Evolutionary conservation across 441 rosid genomes (phyloP), one percentile per base, ranked within the genome.

Genomic region (Erodium moschatum): DNA sequence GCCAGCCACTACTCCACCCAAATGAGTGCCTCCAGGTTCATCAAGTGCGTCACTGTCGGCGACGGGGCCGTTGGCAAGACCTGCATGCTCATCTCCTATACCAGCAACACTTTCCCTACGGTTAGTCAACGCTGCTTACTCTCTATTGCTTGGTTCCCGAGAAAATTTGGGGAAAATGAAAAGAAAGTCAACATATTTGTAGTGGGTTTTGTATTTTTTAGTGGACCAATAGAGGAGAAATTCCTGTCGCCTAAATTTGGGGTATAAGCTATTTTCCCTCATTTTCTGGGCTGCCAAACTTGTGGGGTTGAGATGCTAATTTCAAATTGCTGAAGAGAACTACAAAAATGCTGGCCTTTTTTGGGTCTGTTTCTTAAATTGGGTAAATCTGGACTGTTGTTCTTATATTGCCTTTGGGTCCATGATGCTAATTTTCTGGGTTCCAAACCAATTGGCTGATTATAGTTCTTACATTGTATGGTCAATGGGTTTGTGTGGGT

Each of bases 131-230:
- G 62, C 31, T 29, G 10, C 54, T 56, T 69, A 16, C 74, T 19
- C 6, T 21, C 29, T 68, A 66, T 58, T 52, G 78, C 70, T 70
- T 75, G 69, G 27, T 73, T 70, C 67, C 74, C 20, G 61, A 60
- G 74, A 76, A 75, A 75, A 65, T 75, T 72, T 19, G 50, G 21
- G 72, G 21, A 1, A 35, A 35, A 35, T 35, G 40, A 35, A 8
- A 35, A 5, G 40, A 7, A 35, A 35, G 40, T 35, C 40, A 35
- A 35, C 40, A 35, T 35, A 15, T 54, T 19, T 18, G 0, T 29
- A 0, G 31, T 18, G 31, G 64, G 31, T 21, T 21, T 60, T 20
- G 64, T 18, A 12, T 3, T 48, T 48, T 48, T 48, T 12, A 11
- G 15, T 13, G 40, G 8, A 35, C 40, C 6, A 5, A 35, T 35